A percentile compares a stretch with the other conserved stretches of the same genome.
Conservation (phyloP, 495 filamentous ascomycete species). For the Hypoxylon trugodes region DNA sequence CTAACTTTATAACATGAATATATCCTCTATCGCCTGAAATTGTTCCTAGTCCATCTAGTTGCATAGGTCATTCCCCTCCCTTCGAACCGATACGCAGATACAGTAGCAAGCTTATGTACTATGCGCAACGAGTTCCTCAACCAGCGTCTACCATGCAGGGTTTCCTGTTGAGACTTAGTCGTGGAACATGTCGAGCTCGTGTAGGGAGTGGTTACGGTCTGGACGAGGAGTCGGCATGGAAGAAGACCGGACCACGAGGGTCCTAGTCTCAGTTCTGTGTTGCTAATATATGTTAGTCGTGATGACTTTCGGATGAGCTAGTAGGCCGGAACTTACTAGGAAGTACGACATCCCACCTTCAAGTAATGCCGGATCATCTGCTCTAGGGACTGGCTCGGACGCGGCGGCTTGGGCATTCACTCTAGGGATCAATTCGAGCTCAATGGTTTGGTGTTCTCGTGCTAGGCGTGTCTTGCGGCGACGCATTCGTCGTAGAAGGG, state of each 20-base stretch:
- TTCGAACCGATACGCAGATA: too few relatives aligned
- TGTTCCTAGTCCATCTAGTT: too few relatives aligned
- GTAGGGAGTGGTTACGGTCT: not conserved
- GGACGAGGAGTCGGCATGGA: not conserved
- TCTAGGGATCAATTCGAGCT: too few relatives aligned
- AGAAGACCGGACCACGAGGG: slow-evolving; percentile 1
- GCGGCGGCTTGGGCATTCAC: too few relatives aligned
- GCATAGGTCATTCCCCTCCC: too few relatives aligned
- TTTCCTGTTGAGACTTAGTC: not conserved
- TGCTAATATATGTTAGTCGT: not conserved
- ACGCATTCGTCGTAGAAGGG: not conserved
- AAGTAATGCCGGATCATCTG: not conserved
- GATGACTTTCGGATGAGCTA: not conserved
- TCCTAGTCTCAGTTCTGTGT: slow-evolving; percentile 14
- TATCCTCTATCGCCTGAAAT: too few relatives aligned
- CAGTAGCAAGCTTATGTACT: too few relatives aligned
- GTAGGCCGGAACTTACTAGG: not conserved
- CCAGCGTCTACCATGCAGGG: too few relatives aligned
- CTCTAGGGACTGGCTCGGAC: not conserved
- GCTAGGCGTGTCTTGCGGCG: not conserved
- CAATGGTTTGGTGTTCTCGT: not conserved
- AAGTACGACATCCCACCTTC: slow-evolving; percentile 14
- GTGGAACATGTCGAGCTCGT: not conserved
- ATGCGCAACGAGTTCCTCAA: too few relatives aligned
- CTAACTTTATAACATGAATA: too few relatives aligned